phyloP scores from a whole-genome alignment of 2,329 filamentous ascomycete species.

The Colletotrichum ledebouriae region DNA sequence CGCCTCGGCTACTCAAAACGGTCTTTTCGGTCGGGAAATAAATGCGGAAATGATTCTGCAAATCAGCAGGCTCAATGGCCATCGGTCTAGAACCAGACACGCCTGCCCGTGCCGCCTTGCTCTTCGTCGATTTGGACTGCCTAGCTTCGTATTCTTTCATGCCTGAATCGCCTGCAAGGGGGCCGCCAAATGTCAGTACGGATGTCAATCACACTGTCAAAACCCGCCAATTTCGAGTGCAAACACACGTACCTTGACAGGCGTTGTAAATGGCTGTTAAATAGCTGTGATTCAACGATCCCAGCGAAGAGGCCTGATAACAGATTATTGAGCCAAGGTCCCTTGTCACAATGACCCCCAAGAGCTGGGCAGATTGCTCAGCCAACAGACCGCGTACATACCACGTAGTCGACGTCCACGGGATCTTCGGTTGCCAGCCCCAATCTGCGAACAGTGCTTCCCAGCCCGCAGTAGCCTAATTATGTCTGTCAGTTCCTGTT shows the following conservation, averaged over 20 bases:
- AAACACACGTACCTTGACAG: conserved; percentile 61
- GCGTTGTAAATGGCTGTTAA: conserved; percentile 69
- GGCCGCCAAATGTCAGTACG: conserved; percentile 5
- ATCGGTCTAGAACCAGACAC: conserved; percentile 12
- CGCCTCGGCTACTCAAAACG: conserved; percentile 74
- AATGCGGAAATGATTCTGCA: conserved; percentile 72
- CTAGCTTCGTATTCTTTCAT: conserved; percentile 61
- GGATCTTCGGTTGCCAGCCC: conserved; percentile 68
- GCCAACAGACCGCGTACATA: conserved; percentile 54
- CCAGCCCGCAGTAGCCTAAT: conserved; percentile 80
- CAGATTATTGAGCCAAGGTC: conserved; percentile 33
- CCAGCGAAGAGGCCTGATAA: conserved; percentile 81
- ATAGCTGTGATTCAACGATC: conserved; percentile 78
- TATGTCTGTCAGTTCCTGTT: conserved; percentile 42
- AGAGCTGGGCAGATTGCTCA: conserved; percentile 27
- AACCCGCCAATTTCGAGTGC: conserved; percentile 28
- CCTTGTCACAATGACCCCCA: conserved; percentile 41
- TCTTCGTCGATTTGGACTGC: conserved; percentile 50
- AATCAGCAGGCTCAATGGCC: conserved; percentile 33
- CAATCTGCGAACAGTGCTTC: conserved; percentile 73
- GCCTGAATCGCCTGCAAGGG: conserved; percentile 56
- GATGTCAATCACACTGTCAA: conserved; percentile 17
- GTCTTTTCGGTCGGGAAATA: conserved; percentile 86
- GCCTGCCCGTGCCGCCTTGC: conserved; percentile 41
- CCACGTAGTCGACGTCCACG: conserved; percentile 80